phyloP scores from a whole-genome alignment of 345 rosid genomes.

The Eucalyptus camaldulensis region DNA sequence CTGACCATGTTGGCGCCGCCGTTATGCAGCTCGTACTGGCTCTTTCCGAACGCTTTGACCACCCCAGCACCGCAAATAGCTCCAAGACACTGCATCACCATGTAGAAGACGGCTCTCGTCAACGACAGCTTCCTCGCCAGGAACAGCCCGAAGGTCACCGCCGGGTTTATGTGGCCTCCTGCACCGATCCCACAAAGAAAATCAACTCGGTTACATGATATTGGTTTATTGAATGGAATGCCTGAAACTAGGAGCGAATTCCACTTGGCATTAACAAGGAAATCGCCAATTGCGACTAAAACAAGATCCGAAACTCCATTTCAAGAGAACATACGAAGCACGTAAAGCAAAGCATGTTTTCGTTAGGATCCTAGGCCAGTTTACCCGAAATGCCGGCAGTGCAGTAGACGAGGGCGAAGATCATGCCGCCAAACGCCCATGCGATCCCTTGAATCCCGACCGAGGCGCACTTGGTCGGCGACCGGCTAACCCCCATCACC shows the following conservation, averaged over 20 bases:
- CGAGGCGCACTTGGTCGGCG: conserved; percentile 3
- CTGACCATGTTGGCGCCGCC: conserved; percentile 12
- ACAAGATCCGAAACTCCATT: not conserved
- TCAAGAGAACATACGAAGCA: not conserved
- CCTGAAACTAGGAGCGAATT: not conserved
- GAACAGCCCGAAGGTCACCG: conserved; percentile 13
- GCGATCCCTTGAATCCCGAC: conserved; percentile 20
- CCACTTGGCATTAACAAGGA: not conserved
- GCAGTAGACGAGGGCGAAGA: conserved; percentile 14
- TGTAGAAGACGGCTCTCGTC: conserved; percentile 15
- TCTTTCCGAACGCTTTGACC: conserved; percentile 4
- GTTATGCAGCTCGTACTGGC: not conserved
- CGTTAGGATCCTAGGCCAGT: not conserved
- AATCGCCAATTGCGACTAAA: not conserved
- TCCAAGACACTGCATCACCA: conserved; percentile 11
- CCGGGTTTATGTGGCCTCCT: conserved; percentile 20
- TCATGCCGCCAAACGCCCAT: conserved; percentile 23
- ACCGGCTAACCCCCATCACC: conserved; percentile 13
- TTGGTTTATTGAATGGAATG: not conserved
- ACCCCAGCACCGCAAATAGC: conserved; percentile 15
- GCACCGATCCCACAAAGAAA: not conserved
- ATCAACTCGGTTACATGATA: not conserved
- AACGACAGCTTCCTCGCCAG: conserved; percentile 13
- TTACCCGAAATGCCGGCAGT: conserved; percentile 20
- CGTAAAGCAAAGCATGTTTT: not conserved